Evolutionary conservation across 805 yeast species (phyloP), one percentile per base, ranked within the genome.

Genomic region (Dipodascus geniculatus): DNA sequence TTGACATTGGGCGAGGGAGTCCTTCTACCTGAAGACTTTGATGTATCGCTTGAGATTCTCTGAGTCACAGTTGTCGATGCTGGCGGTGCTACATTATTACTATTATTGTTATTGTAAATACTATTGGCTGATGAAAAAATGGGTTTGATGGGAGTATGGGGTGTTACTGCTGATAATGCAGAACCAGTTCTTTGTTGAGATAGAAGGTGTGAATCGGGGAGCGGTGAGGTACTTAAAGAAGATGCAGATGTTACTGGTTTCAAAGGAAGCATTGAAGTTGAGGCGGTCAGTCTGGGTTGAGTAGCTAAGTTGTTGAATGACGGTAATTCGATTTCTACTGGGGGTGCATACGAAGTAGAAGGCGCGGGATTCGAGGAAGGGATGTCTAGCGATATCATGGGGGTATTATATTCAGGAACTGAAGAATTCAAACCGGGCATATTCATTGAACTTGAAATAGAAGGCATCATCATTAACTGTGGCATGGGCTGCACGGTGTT

Each of bases 401-500:
- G 44, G 6, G 44, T 38, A 14, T 38, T 38, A 38, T 38, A 38
- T 38, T 38, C 44, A 4, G 44, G 20, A 17, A 38, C 44, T 6
- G 20, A n/a, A 38, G 20, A n/a, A n/a, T 16, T 17, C 20, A 38
- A n/a, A 14, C 17, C 44, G 4, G 44, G 44, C 20, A 38, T 14
- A 38, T 38, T 38, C 20, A 38, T 38, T n/a, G 44, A 38, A 38
- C 20, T 38, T 3, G 44, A 38, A 14, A 38, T 38, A 17, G 17
- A n/a, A 14, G 44, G 44, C 17, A 17, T 14, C 44, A 38, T 38
- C 44, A 38, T 38, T 17, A 38, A 6, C 6, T 4, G 20, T 11
- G 44, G 14, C 44, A 38, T 38, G 4, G 17, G 19, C 6, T 14
- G 44, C 53, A 82, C 86, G 64, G 83, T 83, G 51, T 83, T 89